Percentiles rank a stretch among this genome's conserved stretches.
phyloP scores from a whole-genome alignment of 441 rosid genomes.

The Melastoma candidum region DNA sequence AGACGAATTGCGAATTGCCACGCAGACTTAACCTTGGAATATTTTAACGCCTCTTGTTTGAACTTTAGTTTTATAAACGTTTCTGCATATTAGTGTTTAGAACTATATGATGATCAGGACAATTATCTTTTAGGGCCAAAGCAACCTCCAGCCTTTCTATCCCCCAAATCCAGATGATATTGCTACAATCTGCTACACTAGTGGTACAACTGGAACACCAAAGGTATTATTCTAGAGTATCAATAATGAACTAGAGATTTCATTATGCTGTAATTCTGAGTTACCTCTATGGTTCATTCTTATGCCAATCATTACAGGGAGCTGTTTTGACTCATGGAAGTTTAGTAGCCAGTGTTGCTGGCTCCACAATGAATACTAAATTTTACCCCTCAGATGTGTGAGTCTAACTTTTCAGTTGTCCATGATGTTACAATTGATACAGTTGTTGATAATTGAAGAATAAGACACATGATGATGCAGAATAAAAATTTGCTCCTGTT shows the following conservation, averaged over 20 bases:
- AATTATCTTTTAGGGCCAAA: slow-evolving; percentile 59
- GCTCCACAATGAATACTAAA: slow-evolving; percentile 29
- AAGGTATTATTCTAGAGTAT: slow-evolving; percentile 39
- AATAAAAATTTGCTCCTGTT: background rate
- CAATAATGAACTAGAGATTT: too few relatives aligned
- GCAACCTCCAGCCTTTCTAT: slow-evolving; percentile 68
- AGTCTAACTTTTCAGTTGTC: slow-evolving; percentile 21
- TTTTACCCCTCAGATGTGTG: slow-evolving; percentile 82
- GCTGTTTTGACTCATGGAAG: slow-evolving; percentile 84
- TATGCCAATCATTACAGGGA: slow-evolving; percentile 35
- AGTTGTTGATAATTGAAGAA: too few relatives aligned
- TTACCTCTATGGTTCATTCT: too few relatives aligned
- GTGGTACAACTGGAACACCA: slow-evolving; percentile 99
- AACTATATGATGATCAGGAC: background rate
- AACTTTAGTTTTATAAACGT: too few relatives aligned
- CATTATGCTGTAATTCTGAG: too few relatives aligned
- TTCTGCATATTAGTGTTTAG: too few relatives aligned
- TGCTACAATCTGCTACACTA: slow-evolving; percentile 96
- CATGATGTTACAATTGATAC: too few relatives aligned
- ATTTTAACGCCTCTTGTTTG: too few relatives aligned
- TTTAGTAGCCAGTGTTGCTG: slow-evolving; percentile 88
- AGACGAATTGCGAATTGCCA: too few relatives aligned
- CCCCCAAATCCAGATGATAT: slow-evolving; percentile 85
- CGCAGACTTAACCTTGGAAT: too few relatives aligned
- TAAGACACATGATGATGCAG: too few relatives aligned